Evolutionary conservation across 768 basidiomycete genomes (phyloP).

Genomic region (Agrocybe praecox): DNA sequence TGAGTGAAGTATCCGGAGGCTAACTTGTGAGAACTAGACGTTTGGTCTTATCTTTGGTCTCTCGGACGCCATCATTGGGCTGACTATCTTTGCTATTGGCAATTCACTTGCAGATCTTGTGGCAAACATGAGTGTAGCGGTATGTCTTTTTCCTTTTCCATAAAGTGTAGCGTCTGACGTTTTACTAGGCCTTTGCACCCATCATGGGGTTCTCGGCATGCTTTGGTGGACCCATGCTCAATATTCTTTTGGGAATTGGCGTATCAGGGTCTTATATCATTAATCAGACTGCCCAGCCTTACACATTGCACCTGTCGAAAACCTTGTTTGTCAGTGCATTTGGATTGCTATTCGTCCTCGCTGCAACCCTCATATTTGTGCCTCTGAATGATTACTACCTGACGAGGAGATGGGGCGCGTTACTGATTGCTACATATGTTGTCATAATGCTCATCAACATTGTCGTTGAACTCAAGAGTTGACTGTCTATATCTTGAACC

Average conservation of each 20-base stretch:
- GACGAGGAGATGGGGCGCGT: constrained; percentile 78
- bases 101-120: constrained; percentile 97
- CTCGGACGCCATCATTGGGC: constrained; percentile 94
- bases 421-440: constrained; percentile 74
- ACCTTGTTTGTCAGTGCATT: constrained; percentile 85
- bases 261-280: constrained; percentile 90
- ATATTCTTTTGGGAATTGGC: constrained; percentile 89
- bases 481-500: background rate
- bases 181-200: constrained; percentile 72
- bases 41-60: constrained; percentile 94
- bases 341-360: constrained; percentile 78
- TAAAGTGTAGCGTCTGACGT: background rate
- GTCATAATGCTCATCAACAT: constrained; percentile 80
- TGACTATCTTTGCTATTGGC: constrained; percentile 96
- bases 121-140: constrained; percentile 95
- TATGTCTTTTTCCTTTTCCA: constrained; percentile 28
- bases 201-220: constrained; percentile 97
- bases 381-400: constrained; percentile 85
- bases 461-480: constrained; percentile 65
- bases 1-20: background rate
- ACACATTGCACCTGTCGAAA: constrained; percentile 74
- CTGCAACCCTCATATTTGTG: constrained; percentile 79
- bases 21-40: constrained; percentile 50
- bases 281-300: constrained; percentile 60
- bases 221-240: constrained; percentile 92